Base-by-base conservation (phyloP, 2,329 filamentous ascomycete genomes). In the Fusarium sp. region DNA sequence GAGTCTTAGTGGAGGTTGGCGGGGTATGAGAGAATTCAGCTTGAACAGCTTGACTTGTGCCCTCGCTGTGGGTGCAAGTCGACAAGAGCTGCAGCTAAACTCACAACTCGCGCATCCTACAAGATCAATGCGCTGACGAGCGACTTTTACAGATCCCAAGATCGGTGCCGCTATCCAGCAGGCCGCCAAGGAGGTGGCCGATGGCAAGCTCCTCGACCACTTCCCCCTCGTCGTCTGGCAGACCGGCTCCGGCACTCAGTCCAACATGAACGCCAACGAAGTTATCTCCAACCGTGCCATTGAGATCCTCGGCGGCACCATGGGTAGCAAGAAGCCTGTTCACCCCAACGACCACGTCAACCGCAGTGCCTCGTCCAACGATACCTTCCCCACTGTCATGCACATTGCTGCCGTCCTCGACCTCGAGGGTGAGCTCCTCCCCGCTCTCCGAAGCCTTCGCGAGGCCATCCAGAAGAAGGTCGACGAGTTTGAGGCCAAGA, bases 211-310 rank as follows among this genome's bases (percentile, higher is more conserved):
- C 79, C 84, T 97, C 80, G 95, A 98, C 84, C 96, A 98, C 89
- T 98, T 99, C 87, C 96, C 96, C 76, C 93, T 98, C 71, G 96
- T 98, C 66, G 96, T 99, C 82, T 99, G 96, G 96, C 96, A 99
- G 89, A 99, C 96, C 64, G 96, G 96, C 74, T 98, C 96, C 60
- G 96, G 96, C 82, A 98, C 96, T 34, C 96, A 98, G 89, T 98
- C 95, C 84, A 98, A 98, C 91, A 98, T 98, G 96, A 99, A 99
- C 87, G 95, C 96, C 83, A 99, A 99, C 88, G 96, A 99, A 85
- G 96, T 99, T 85, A 98, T 99, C 85, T 98, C 96, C 76, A 99
- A 98, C 90, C 94, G 96, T 76, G 96, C 96, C 76, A 98, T 98
- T 84, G 96, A 98, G 88, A 97, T 98, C 74, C 90, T 98, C 63